These are phyloP conservation scores for Sordaria brevicollis DNA, from an alignment of 495 filamentous ascomycete genomes.

Conservation along the genomic window DNA sequence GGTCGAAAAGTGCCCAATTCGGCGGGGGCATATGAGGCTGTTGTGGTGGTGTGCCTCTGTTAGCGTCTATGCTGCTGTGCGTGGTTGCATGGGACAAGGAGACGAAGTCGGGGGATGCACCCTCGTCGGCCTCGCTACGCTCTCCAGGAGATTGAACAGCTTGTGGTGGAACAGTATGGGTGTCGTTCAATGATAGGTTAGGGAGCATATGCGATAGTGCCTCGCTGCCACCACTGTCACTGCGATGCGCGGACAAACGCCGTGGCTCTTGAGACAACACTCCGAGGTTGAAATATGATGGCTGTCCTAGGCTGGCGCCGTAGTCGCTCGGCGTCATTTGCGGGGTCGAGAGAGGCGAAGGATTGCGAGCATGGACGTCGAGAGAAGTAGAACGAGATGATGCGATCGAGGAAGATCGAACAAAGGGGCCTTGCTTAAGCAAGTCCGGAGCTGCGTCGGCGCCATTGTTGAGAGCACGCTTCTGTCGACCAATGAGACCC, in stretches of 20 bases:
- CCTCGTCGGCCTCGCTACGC: conserved; percentile 40
- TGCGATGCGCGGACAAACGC: conserved; percentile 76
- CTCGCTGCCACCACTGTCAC: conserved; percentile 86
- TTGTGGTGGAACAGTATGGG: conserved; percentile 22
- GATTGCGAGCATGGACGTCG: conserved; percentile 62
- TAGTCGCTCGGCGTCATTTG: conserved; percentile 72
- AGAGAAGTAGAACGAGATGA: conserved; percentile 96
- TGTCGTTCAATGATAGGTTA: conserved; percentile 70
- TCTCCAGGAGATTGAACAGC: conserved; percentile 49
- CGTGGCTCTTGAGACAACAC: conserved; percentile 64
- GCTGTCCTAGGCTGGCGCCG: conserved; percentile 55
- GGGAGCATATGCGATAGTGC: conserved; percentile 74
- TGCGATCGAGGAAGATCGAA: conserved; percentile 69
- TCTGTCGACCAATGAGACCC: conserved; percentile 93
- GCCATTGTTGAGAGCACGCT: conserved; percentile 73
- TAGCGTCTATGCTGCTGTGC: conserved; percentile 31
- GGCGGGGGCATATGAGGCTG: conserved; percentile 74
- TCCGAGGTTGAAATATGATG: conserved; percentile 84
- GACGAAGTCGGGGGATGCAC: conserved; percentile 60
- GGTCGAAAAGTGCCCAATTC: conserved; percentile 92
- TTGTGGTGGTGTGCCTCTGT: conserved; percentile 51
- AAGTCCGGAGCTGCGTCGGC: conserved; percentile 80
- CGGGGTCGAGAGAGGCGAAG: conserved; percentile 76
- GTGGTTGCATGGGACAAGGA: conserved; percentile 54
- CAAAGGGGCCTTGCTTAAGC: conserved; percentile 85